Percentiles rank a stretch among this genome's conserved stretches.
Conservation (phyloP, 2,329 filamentous ascomycete genomes). For the Aspergillus sp. region DNA sequence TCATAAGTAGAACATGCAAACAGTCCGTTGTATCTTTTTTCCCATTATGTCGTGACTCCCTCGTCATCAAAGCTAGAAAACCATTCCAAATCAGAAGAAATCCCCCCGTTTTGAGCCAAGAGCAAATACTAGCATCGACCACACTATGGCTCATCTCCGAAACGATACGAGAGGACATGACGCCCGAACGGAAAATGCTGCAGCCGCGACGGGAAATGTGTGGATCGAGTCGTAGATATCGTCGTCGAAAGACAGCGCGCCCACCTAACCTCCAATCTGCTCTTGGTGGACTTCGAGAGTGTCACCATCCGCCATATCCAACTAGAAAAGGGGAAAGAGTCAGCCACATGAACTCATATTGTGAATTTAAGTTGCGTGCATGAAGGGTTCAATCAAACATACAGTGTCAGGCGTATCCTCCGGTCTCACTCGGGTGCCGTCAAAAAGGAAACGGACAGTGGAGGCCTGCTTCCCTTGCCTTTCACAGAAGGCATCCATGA, state of each 20-base stretch:
- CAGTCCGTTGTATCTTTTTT: neutral
- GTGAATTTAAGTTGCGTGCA: neutral
- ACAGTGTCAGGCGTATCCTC: slow-evolving; percentile 90
- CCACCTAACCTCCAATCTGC: slow-evolving; percentile 74
- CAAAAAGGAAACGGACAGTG: slow-evolving; percentile 92
- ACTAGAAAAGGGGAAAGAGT: slow-evolving; percentile 52
- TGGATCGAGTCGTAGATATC: neutral
- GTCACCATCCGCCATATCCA: slow-evolving; percentile 96
- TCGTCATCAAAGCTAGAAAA: neutral
- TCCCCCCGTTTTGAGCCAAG: neutral
- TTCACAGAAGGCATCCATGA: slow-evolving; percentile 98
- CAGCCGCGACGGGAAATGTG: neutral
- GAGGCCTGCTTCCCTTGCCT: slow-evolving; percentile 83
- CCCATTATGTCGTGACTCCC: neutral
- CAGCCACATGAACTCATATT: neutral
- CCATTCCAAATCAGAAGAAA: neutral
- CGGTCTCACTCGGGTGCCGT: slow-evolving; percentile 87
- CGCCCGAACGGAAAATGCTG: neutral
- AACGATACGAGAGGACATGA: neutral
- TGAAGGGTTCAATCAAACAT: slow-evolving; percentile 44
- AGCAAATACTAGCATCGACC: neutral
- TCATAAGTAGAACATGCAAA: neutral
- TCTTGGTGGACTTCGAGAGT: slow-evolving; percentile 97
- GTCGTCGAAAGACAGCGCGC: neutral
- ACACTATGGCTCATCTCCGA: neutral